Evolutionary conservation across 345 rosid genomes (phyloP).

Genomic region (Streptanthus diversifolius): DNA sequence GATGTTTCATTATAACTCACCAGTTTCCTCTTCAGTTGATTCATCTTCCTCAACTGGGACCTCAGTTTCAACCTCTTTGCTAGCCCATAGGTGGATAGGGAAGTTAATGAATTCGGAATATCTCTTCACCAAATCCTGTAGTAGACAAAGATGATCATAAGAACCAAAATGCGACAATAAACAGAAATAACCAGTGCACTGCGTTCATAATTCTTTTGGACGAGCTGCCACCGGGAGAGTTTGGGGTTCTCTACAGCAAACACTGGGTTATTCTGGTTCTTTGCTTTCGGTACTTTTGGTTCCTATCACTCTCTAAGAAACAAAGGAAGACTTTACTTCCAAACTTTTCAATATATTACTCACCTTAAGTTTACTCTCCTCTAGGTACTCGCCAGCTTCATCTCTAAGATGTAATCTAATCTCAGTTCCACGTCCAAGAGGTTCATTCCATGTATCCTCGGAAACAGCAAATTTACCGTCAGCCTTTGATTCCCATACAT

Average conservation of each 20-base stretch:
- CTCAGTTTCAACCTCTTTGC: constrained; percentile 89
- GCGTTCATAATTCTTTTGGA: neutral
- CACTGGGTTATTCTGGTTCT: neutral
- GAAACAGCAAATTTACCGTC: constrained; percentile 98
- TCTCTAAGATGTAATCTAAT: constrained; percentile 88
- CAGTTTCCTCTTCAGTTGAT: constrained; percentile 65
- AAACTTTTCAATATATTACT: neutral
- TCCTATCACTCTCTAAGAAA: neutral
- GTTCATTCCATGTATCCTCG: constrained; percentile 97
- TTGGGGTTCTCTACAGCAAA: neutral
- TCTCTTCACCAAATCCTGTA: constrained; percentile 91
- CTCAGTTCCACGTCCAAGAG: constrained; percentile 96
- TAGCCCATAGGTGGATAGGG: constrained; percentile 90
- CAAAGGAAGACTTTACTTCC: neutral
- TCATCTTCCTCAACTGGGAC: constrained; percentile 90
- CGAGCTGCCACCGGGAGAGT: neutral
- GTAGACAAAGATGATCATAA: constrained; percentile 4
- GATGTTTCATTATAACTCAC: constrained; percentile 36
- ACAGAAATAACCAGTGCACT: constrained; percentile 2
- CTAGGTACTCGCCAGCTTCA: constrained; percentile 96
- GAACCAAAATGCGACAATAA: constrained; percentile 1
- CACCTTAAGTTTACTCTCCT: constrained; percentile 89
- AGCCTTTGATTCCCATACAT: constrained; percentile 98
- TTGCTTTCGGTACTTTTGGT: neutral
- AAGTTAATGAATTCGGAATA: constrained; percentile 98